Base-by-base conservation (phyloP, 768 basidiomycete genomes). In the Lactarius psammicola region DNA sequence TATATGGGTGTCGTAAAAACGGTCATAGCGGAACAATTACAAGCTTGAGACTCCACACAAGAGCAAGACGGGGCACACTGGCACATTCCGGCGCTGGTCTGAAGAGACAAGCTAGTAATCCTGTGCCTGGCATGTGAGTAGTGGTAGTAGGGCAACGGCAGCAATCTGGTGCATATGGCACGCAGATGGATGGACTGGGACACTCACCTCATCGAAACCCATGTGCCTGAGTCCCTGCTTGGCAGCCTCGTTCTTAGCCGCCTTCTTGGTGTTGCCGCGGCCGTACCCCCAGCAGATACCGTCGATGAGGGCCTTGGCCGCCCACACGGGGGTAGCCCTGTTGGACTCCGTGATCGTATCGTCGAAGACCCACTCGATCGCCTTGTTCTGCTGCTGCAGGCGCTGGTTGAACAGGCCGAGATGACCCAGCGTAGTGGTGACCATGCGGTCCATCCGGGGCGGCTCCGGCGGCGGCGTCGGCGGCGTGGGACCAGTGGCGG, bases 371-470 rank as follows among this genome's bases (percentile, higher is more conserved):
- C 91, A 93, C 75, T 93, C 89, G 66, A 92, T 81, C 59, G 75
- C 71, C 60, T 78, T 80, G 71, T 78, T 80, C 31, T 72, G 70
- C 75, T 84, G 88, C 75, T 89, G 86, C 62, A 92, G 74, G 63
- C 83, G 79, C 76, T 92, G 90, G 72, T 93, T 93, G 80, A 93
- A 92, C 60, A 93, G 76, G 42, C 88, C 87, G 13, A 93, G 83
- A 72, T 92, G 87, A 4, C 91, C 91, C 36, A 76, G 75, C 56
- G 74, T 78, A 15, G 76, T 72, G 33, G 75, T 64, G 61, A 18
- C 66, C 23, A 62, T 54, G 15, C 40, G 68, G 1, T 26, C 58
- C 9, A 56, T 4, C n/a, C 33, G 68, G 17, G 34, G 6, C 13
- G 57, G 34, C 62, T 62, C 59, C 11, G 67, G 28, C 30, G 60